Base-by-base conservation (phyloP, 306 rosid species). In the Ormosia emarginata region DNA sequence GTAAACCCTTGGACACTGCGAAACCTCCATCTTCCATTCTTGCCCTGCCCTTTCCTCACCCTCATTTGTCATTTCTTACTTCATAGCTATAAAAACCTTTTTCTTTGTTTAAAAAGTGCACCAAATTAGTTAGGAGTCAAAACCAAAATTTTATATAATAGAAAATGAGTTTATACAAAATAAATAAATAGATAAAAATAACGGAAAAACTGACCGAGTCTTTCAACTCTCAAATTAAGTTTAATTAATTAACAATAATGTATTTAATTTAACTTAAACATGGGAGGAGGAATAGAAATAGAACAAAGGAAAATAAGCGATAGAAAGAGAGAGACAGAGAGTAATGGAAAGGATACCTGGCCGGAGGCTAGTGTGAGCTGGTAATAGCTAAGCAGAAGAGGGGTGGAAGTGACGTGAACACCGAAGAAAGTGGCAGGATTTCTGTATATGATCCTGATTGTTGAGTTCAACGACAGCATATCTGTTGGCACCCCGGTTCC, bases 401-500 rank as follows among this genome's bases (percentile, higher is more conserved):
- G 98, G 1, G 92, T 90, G 0, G 92, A 86, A 43, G 89, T 89
- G 90, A 93, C 99, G 61, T 95, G 99, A 77, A 92, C 90, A 36
- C 97, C 97, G 85, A 93, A 95, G 80, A 95, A 95, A 2, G 98
- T 90, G 14, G 86, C 97, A 0, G 93, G 94, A 69, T 95, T 95
- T 61, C 71, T 87, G 85, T 90, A 95, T 6, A 62, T 29, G 9
- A 95, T 89, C 87, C 80, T 88, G 29, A 95, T 97, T 89, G 98
- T 95, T 41, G 99, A 92, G 62, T 95, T 95, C 82, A 95, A 14
- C 50, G 98, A 79, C 63, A 95, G 75, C 97, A 95, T 86, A 67
- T 95, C 95, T 3, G 99, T 95, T 55, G 94, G 65, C 1, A 95
- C 97, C 2, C 99, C 99, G 0, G 85, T 85, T 4, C 47, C 87